Base-by-base conservation (phyloP, 805 yeast genomes). In the Pichia cephalocereana region DNA sequence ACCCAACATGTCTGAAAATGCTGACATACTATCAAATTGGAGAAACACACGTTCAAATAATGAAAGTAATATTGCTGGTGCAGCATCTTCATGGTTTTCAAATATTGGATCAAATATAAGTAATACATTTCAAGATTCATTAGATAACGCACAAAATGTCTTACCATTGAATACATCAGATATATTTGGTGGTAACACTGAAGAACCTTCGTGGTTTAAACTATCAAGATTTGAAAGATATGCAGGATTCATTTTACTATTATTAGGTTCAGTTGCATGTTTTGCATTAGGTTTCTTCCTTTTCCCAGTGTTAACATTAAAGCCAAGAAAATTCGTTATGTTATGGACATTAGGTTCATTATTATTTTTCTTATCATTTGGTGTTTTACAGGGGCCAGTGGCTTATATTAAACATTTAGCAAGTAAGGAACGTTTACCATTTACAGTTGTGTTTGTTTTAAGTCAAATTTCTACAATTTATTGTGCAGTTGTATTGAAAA, bases 301-400 rank as follows among this genome's bases (percentile, higher is more conserved):
- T 57, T 82, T 93, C 64, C 99, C 99, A 0, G 89, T 91, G 15
- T 70, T 93, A 54, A 90, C 96, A 2, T 68, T 89, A 45, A 83
- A 86, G 56, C 99, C 98, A 15, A 74, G 95, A 44, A 93, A 93
- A 64, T 91, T 93, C 62, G 97, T 95, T 12, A 69, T 82, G 55
- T 61, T 84, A 34, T 93, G 99, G 98, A 80, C 96, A 2, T 70
- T 91, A 67, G 99, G 98, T 0, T 85, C 96, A 2, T 61, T 93
- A 14, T 67, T 93, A 41, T 91, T 93, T 66, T 86, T 93, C 18
- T 62, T 86, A 7, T 86, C 96, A 36, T 93, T 93, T 67, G 97
- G 96, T 2, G 79, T 88, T 18, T 68, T 91, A 23, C 96, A 89
- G 69, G 99, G 99, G 0, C 97, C 97, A 0, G 72, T 79, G n/a